These are phyloP conservation scores for Neofusicoccum umdonicola DNA, from an alignment of 2,329 filamentous ascomycete genomes.

Conservation along the genomic window DNA sequence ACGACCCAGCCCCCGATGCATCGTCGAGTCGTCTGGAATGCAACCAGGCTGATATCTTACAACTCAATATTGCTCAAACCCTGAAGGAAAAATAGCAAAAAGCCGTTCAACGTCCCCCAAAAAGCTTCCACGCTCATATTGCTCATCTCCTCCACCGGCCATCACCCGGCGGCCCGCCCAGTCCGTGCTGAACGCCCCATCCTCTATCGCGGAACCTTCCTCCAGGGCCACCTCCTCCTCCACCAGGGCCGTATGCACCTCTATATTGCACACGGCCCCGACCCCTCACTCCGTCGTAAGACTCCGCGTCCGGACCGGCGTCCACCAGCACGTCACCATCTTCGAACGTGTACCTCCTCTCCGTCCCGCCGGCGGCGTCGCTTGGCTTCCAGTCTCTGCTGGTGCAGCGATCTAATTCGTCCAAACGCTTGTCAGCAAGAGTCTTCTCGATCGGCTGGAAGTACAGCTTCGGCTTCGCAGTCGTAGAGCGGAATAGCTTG, in stretches of 20 bases:
- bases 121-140: not conserved
- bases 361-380: not conserved
- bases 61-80: not conserved
- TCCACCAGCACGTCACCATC: constrained; percentile 45
- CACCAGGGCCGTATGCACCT: constrained; percentile 20
- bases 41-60: not conserved
- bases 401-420: constrained; percentile 52
- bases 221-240: constrained; percentile 21
- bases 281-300: constrained; percentile 16
- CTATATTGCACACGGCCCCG: constrained; percentile 22
- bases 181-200: constrained; percentile 9
- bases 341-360: constrained; percentile 45
- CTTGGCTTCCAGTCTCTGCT: constrained; percentile 38
- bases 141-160: constrained; percentile 7
- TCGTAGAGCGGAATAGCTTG: constrained; percentile 59
- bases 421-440: constrained; percentile 63
- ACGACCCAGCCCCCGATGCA: too few relatives aligned
- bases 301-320: constrained; percentile 33
- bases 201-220: constrained; percentile 17
- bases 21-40: not conserved
- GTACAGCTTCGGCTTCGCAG: constrained; percentile 63
- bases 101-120: not conserved
- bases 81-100: not conserved
- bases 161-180: constrained; percentile 2
- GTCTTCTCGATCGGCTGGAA: constrained; percentile 64